These are phyloP conservation scores for Globisporangium nunn DNA, from an alignment of 352 stramenopile species.

Conservation along the genomic window DNA sequence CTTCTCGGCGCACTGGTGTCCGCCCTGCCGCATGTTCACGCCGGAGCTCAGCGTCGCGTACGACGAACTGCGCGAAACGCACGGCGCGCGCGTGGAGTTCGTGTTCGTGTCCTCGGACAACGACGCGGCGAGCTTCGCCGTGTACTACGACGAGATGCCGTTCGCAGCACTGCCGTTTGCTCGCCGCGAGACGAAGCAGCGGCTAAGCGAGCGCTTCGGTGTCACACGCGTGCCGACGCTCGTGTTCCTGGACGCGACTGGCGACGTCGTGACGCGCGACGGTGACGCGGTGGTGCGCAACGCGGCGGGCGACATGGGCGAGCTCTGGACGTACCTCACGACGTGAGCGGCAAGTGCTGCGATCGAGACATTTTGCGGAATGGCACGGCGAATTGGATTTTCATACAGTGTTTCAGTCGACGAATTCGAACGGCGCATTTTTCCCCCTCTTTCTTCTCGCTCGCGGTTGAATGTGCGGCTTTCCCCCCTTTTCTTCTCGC, in stretches of 20 bases:
- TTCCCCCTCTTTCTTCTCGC: constrained; percentile 1
- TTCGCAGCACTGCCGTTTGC: constrained; percentile 82
- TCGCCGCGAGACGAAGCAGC: constrained; percentile 39
- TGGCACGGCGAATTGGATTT: not conserved
- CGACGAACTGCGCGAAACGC: constrained; percentile 34
- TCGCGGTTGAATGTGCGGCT: not conserved
- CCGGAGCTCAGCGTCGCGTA: constrained; percentile 62
- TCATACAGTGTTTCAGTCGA: not conserved
- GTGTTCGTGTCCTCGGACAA: constrained; percentile 50
- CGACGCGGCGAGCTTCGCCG: constrained; percentile 35
- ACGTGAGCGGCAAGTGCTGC: constrained; percentile 2
- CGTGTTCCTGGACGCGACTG: constrained; percentile 73
- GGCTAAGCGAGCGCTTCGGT: constrained; percentile 59
- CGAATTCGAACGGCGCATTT: not conserved
- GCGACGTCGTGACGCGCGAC: constrained; percentile 75
- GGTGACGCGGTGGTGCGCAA: constrained; percentile 57
- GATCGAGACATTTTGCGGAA: not conserved
- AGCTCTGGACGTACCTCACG: constrained; percentile 13
- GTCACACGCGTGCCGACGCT: constrained; percentile 75
- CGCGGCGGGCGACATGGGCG: constrained; percentile 29
- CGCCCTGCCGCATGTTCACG: constrained; percentile 74
- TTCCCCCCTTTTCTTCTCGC: not conserved
- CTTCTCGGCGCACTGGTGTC: constrained; percentile 84
- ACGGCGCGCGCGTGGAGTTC: constrained; percentile 43
- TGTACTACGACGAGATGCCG: constrained; percentile 71